These are phyloP conservation scores for Epichloe glyceriae DNA, from an alignment of 2,329 filamentous ascomycete genomes.

Conservation along the genomic window DNA sequence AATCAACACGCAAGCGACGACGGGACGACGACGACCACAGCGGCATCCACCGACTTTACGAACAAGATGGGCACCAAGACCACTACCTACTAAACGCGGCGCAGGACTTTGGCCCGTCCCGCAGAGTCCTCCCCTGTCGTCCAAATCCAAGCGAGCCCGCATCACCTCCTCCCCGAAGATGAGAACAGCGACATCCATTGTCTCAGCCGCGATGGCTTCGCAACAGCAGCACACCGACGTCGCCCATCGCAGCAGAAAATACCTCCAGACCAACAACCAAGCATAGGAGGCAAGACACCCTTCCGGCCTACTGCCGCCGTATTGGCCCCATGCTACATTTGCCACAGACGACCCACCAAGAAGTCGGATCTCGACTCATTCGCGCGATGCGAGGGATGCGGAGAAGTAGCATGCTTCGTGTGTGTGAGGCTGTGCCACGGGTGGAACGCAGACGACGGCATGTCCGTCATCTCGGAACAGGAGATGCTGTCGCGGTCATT, in stretches of 20 bases:
- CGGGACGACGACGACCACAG: slow-evolving; percentile 16
- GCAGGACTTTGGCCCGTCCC: slow-evolving; percentile 11
- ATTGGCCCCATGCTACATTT: slow-evolving; percentile 52
- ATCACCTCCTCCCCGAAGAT: slow-evolving; percentile 12
- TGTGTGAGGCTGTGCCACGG: slow-evolving; percentile 52
- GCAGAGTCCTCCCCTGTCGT: slow-evolving; percentile 19
- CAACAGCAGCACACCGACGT: slow-evolving; percentile 11
- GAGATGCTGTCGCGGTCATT: slow-evolving; percentile 31
- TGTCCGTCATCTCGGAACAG: slow-evolving; percentile 17
- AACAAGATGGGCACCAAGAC: slow-evolving; percentile 14
- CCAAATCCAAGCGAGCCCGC: slow-evolving; percentile 17
- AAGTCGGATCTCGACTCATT: slow-evolving; percentile 55
- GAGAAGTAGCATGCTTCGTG: slow-evolving; percentile 52
- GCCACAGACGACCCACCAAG: slow-evolving; percentile 50
- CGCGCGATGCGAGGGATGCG: slow-evolving; percentile 49
- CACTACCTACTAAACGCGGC: slow-evolving; percentile 16
- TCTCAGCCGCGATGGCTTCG: slow-evolving; percentile 8
- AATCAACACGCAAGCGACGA: slow-evolving; percentile 23
- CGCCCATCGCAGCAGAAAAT: slow-evolving; percentile 14
- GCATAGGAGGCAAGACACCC: slow-evolving; percentile 4
- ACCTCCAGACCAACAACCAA: slow-evolving; percentile 12
- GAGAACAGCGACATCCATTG: slow-evolving; percentile 13
- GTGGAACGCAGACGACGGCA: slow-evolving; percentile 19
- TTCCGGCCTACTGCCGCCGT: slow-evolving; percentile 11
- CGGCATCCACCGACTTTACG: slow-evolving; percentile 14